These are phyloP conservation scores for Phycomyces blakesleeanus DNA, from an alignment of 192 early-diverging fungal species.

Conservation along the genomic window DNA sequence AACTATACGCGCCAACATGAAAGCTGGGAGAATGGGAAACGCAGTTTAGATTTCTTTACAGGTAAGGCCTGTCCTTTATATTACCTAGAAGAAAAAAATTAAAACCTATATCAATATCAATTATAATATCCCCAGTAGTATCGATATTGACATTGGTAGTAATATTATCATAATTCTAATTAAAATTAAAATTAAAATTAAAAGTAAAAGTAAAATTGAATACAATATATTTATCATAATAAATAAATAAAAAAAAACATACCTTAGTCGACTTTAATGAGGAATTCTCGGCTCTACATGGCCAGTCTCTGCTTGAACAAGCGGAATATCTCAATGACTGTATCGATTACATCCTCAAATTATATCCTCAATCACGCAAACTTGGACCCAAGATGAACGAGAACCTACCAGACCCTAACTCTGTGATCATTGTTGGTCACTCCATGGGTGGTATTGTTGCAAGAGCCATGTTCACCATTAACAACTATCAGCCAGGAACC, in stretches of 20 bases:
- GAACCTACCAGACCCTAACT: conserved; percentile 48
- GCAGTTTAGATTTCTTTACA: conserved; percentile 54
- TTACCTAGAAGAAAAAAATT: too few species aligned
- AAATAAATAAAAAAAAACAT: conserved; percentile 2
- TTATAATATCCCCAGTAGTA: too few species aligned
- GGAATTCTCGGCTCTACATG: conserved; percentile 88
- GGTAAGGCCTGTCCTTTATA: conserved; percentile 29
- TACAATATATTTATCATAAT: background rate
- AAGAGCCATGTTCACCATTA: conserved; percentile 63
- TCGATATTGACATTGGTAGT: too few species aligned
- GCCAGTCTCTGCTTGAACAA: conserved; percentile 79
- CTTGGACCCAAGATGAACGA: conserved; percentile 11
- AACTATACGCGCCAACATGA: conserved; percentile 23
- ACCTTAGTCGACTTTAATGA: conserved; percentile 74
- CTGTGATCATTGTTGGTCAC: conserved; percentile 85
- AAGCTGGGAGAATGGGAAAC: conserved; percentile 26
- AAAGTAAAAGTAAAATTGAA: too few species aligned
- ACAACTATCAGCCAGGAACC: conserved; percentile 67
- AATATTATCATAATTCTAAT: too few species aligned
- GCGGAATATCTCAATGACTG: conserved; percentile 81
- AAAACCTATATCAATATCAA: too few species aligned
- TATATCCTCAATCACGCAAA: conserved; percentile 53
- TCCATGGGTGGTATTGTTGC: conserved; percentile 97
- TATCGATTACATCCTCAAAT: conserved; percentile 69
- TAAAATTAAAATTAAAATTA: too few species aligned